A percentile compares a stretch with the other conserved stretches of the same genome.
Evolutionary conservation across 371 early-diverging fungal genomes (phyloP).

Genomic region (Apophysomyces trapeziformis): DNA sequence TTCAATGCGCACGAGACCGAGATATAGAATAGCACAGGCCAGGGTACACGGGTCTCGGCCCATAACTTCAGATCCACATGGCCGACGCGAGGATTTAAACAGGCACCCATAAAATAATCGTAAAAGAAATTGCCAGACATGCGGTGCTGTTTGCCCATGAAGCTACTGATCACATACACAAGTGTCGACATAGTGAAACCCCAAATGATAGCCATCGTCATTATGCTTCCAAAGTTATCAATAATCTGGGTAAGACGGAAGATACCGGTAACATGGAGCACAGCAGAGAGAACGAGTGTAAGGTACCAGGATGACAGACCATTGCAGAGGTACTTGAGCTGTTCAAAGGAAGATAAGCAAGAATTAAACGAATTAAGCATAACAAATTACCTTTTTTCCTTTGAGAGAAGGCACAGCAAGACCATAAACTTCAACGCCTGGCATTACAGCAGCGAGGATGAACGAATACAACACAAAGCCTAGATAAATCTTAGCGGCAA

Average conservation of each 20-base stretch:
- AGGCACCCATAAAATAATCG: constrained; percentile 79
- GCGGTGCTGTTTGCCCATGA: constrained; percentile 53
- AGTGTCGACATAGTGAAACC: constrained; percentile 57
- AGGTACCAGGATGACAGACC: constrained; percentile 61
- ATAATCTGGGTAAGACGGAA: constrained; percentile 60
- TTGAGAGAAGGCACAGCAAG: constrained; percentile 70
- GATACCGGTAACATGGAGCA: constrained; percentile 53
- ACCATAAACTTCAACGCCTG: constrained; percentile 73
- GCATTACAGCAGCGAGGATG: constrained; percentile 65
- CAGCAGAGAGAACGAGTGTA: constrained; percentile 47
- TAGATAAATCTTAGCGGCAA: constrained; percentile 63
- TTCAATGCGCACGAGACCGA: constrained; percentile 68
- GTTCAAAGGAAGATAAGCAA: neutral
- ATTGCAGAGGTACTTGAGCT: constrained; percentile 67
- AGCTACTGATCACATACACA: constrained; percentile 40
- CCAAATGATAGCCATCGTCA: constrained; percentile 61
- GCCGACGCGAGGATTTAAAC: constrained; percentile 78
- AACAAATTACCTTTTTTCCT: constrained; percentile 47
- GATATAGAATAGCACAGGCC: constrained; percentile 74
- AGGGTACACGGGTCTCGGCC: constrained; percentile 81
- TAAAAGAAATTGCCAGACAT: constrained; percentile 80
- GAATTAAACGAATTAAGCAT: too few relatives aligned
- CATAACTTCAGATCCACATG: constrained; percentile 86
- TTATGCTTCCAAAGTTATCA: constrained; percentile 65
- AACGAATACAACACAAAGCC: constrained; percentile 60